Evolutionary conservation across 345 rosid species (phyloP), one percentile per base, ranked within the genome.

Genomic region (Rhizophora apiculata): DNA sequence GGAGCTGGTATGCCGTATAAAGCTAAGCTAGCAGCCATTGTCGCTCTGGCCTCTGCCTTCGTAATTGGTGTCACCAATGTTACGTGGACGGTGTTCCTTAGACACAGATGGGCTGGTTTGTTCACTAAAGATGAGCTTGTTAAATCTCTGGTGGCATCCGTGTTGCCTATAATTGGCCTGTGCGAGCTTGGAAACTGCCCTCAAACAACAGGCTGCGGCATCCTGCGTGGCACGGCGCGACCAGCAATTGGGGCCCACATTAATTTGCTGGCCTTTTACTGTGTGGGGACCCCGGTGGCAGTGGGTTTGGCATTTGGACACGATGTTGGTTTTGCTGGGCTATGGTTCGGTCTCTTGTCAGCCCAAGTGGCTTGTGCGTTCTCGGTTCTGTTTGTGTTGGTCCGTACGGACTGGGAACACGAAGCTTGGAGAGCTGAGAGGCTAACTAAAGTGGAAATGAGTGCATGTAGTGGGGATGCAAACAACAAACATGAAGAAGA

Each of bases 181-280:
- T 95, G 99, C 43, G 99, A 95, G 85, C 87, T 92, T 43, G 97
- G 90, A 6, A 95, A 95, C 74, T 95, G 96, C 64, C 99, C 99
- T 1, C 99, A 95, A 58, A 95, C 99, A 31, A 88, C 99, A 0
- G 99, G 99, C 13, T 95, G 99, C 15, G 99, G 99, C 67, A 79
- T 95, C 76, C 77, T 95, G 0, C 90, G 99, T 3, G 97, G 97
- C 77, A 95, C 91, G 0, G 99, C 96, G 0, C 69, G 99, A 59
- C 97, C 99, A 0, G 87, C 85, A 0, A 78, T 87, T 1, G 97
- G 96, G 10, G 99, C 97, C 62, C 88, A 84, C 0, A 83, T 90
- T 59, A 95, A 95, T 71, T 74, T 95, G 63, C 92, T 87, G 34
- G 90, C 99, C 0, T 95, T 95, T 68, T 95, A 95, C 86, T 83